Evolutionary conservation across 108 stramenopile species (phyloP).

Genomic region (Skeletonema menzelii): DNA sequence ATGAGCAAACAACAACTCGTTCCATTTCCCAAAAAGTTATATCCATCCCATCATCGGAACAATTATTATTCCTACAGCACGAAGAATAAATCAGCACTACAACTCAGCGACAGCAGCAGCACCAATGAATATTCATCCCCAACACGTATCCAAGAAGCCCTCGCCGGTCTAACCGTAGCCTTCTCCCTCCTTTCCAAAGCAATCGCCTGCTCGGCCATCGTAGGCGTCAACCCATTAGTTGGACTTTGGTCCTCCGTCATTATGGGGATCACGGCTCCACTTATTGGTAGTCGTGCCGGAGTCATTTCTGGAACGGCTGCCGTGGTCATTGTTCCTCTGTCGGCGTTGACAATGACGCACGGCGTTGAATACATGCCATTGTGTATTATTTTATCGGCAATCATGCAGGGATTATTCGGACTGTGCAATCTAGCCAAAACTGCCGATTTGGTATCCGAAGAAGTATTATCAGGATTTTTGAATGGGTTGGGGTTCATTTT

Average conservation of each 20-base stretch:
- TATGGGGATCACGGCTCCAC: slow-evolving; percentile 36
- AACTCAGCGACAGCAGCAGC: too few relatives aligned
- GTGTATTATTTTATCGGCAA: slow-evolving; percentile 31
- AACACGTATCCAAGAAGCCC: slow-evolving; percentile 11
- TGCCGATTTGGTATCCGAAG: slow-evolving; percentile 43
- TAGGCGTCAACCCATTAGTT: slow-evolving; percentile 44
- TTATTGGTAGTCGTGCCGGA: slow-evolving; percentile 29
- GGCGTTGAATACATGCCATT: slow-evolving; percentile 37
- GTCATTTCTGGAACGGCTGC: slow-evolving; percentile 48
- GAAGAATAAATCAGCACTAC: too few relatives aligned
- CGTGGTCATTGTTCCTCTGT: slow-evolving; percentile 37
- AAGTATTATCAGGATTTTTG: slow-evolving; percentile 48
- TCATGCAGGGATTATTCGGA: slow-evolving; percentile 34
- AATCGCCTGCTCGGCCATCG: slow-evolving; percentile 37
- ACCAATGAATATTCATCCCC: too few relatives aligned
- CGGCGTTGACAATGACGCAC: slow-evolving; percentile 18
- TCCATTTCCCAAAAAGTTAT: background rate
- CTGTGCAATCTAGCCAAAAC: slow-evolving; percentile 26
- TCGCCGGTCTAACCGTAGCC: slow-evolving; percentile 46
- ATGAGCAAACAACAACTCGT: too few relatives aligned
- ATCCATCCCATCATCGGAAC: background rate
- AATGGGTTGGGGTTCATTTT: slow-evolving; percentile 44
- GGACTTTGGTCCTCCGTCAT: slow-evolving; percentile 46
- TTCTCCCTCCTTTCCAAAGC: slow-evolving; percentile 43
- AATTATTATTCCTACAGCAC: too few relatives aligned